phyloP scores from a whole-genome alignment of 2,329 filamentous ascomycete genomes.

The Aspergillus novoparasiticus region DNA sequence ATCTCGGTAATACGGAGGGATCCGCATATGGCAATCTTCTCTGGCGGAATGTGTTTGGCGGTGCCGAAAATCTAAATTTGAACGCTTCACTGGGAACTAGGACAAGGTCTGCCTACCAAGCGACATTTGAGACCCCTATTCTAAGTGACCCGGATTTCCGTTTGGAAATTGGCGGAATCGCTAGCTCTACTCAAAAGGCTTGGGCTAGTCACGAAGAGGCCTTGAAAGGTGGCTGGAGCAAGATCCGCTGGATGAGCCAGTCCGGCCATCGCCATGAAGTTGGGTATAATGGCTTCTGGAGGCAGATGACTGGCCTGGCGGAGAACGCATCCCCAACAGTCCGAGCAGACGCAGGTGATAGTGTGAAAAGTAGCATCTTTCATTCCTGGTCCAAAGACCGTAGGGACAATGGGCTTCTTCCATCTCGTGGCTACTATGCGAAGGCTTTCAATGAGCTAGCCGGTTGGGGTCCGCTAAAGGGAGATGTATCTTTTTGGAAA shows the following conservation, averaged over 20 bases:
- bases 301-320: conserved; percentile 80
- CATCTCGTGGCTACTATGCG: conserved; percentile 77
- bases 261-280: conserved; percentile 73
- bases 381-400: conserved; percentile 80
- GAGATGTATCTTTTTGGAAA: conserved; percentile 93
- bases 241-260: conserved; percentile 71
- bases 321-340: conserved; percentile 78
- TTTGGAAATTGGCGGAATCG: conserved; percentile 76
- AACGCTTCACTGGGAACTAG: conserved; percentile 88
- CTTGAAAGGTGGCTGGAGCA: conserved; percentile 74
- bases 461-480: conserved; percentile 77
- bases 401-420: conserved; percentile 82
- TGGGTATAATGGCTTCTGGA: conserved; percentile 80
- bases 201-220: conserved; percentile 96
- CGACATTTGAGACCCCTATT: conserved; percentile 79
- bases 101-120: conserved; percentile 88
- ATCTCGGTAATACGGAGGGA: conserved; percentile 90
- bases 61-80: conserved; percentile 83
- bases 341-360: conserved; percentile 83
- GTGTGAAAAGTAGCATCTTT: conserved; percentile 81
- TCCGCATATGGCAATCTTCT: conserved; percentile 87
- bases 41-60: conserved; percentile 90
- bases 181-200: conserved; percentile 81
- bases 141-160: conserved; percentile 80
- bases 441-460: conserved; percentile 82